Base-by-base conservation (phyloP, 1,284 basidiomycete genomes). In the Phylloporus sp. region DNA sequence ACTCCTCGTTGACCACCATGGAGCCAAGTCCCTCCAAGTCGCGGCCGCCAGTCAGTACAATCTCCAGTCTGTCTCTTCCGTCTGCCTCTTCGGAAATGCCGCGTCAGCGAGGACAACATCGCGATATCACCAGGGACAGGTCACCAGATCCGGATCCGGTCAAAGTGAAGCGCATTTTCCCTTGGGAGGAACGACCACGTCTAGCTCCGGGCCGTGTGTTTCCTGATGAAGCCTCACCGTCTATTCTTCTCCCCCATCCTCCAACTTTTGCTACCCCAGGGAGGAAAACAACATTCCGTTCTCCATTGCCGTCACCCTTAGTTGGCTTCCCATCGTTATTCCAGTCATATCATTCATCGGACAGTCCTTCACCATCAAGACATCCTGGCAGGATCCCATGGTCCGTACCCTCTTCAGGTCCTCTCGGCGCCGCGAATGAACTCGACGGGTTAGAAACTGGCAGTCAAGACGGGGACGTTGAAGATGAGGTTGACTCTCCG, bases 81-180 rank as follows among this genome's bases (percentile, higher is more conserved):
- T 69, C 85, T 13, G 76, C 80, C 50, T 91, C 91, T 60, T 90
- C 91, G 22, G 81, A 84, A 63, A 77, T 81, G 47, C 78, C 89
- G 49, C 74, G 86, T 26, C 81, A 79, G 37, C 85, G 90, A 75
- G 88, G 89, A 2, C 83, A 88, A 69, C 86, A 92, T 75, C 79
- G 82, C 56, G 82, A 85, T 72, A 84, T 91, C 50, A 85, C 83
- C 22, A 84, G 86, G n/a, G 63, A 63, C 40, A 54, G 66, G 7
- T 64, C 79, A 22, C 84, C 85, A 13, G 83, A 81, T 61, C 94
- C 96, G 2, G 91, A 96, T 73, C 84, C 81, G 22, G 79, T 77
- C 32, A 92, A 92, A 69, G 86, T 96, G 32, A 89, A 90, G 68
- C 80, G 85, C 29, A 82, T 98, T n/a, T 98, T 98, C 75, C 96